These are phyloP conservation scores for Amphichorda felina DNA, from an alignment of 2,329 filamentous ascomycete species.

Conservation along the genomic window DNA sequence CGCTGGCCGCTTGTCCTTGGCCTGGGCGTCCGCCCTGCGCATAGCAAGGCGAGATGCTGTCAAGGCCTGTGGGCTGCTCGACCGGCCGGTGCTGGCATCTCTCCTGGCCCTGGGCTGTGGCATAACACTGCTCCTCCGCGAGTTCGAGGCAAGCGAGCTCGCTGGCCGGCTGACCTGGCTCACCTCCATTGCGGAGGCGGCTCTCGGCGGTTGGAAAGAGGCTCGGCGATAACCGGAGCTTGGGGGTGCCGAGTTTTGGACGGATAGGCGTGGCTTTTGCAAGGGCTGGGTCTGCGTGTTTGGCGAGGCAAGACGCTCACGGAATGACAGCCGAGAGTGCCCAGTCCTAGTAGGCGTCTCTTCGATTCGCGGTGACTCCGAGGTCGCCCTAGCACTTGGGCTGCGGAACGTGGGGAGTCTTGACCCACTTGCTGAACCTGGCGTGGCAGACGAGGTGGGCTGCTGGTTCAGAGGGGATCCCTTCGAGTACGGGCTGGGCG, in stretches of 20 bases:
- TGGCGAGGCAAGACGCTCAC: conserved; percentile 38
- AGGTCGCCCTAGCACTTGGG: conserved; percentile 30
- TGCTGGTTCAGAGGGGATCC: conserved; percentile 26
- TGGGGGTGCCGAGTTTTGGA: conserved; percentile 30
- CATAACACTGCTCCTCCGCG: conserved; percentile 40
- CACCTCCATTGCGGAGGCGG: conserved; percentile 17
- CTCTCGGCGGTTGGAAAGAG: conserved; percentile 37
- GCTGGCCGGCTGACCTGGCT: conserved; percentile 31
- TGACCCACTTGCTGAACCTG: conserved; percentile 25
- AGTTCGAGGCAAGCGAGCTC: conserved; percentile 40
- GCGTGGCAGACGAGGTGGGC: conserved; percentile 29
- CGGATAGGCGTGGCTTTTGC: conserved; percentile 27
- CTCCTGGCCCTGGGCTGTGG: conserved; percentile 29
- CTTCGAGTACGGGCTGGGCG: conserved; percentile 45
- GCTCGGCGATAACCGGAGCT: conserved; percentile 33
- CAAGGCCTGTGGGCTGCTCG: conserved; percentile 34
- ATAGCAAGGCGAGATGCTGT: conserved; percentile 32
- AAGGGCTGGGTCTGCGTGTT: conserved; percentile 34
- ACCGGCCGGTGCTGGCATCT: conserved; percentile 27
- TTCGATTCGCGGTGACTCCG: conserved; percentile 34
- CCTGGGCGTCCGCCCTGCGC: conserved; percentile 22
- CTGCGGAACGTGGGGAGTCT: conserved; percentile 37
- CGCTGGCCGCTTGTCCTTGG: conserved; percentile 32
- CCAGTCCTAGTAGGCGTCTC: conserved; percentile 31
- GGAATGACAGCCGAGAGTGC: conserved; percentile 36